Percentiles rank a stretch among this genome's conserved stretches.
These are phyloP conservation scores for Eucalyptus marginata DNA, from an alignment of 345 rosid species.

Conservation along the genomic window DNA sequence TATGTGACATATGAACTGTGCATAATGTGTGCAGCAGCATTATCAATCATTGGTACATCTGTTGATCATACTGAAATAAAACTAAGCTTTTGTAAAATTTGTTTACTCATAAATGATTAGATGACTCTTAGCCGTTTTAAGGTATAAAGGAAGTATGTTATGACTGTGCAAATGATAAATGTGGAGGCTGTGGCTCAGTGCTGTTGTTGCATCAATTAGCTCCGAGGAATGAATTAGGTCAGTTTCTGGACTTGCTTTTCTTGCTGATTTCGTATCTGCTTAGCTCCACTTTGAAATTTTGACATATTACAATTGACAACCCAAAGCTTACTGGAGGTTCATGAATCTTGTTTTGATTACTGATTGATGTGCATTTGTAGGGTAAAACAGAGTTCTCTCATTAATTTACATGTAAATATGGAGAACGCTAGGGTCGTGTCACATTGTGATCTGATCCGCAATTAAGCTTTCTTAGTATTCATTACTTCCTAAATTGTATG, in stretches of 20 bases:
- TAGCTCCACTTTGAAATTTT: neutral
- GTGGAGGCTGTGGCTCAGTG: neutral
- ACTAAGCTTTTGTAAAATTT: neutral
- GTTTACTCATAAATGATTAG: neutral
- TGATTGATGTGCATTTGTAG: neutral
- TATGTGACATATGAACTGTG: neutral
- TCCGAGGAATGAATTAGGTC: neutral
- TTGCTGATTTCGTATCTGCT: neutral
- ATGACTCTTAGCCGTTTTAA: neutral
- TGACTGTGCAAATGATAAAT: neutral
- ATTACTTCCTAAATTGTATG: too few relatives aligned
- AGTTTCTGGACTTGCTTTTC: neutral
- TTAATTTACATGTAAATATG: too few relatives aligned
- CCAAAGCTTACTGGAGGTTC: neutral
- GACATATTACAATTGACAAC: neutral
- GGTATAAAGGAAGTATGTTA: neutral
- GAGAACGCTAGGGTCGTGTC: too few relatives aligned
- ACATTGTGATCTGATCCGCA: accelerated
- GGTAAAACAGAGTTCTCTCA: neutral
- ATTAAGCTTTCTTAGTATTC: too few relatives aligned
- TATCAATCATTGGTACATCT: neutral
- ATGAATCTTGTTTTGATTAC: neutral
- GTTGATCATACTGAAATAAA: neutral
- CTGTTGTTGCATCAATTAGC: neutral
- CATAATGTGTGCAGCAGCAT: neutral